Conservation (phyloP, 2,329 filamentous ascomycete genomes). For the Cordyceps tenuipes region DNA sequence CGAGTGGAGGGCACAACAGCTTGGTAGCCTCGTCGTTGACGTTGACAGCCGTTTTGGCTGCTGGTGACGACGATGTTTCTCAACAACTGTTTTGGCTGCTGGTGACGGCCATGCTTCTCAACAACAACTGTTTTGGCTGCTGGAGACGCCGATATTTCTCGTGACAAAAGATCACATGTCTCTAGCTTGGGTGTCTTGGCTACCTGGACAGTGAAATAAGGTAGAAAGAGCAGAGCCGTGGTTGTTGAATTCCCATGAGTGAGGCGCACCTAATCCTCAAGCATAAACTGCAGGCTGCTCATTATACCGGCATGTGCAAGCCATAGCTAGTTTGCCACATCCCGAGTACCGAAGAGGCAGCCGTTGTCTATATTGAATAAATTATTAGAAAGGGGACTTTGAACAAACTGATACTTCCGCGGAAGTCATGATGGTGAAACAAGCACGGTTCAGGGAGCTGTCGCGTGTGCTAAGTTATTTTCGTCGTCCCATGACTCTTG, state of each 20-base stretch:
- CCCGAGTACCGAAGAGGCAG: background rate
- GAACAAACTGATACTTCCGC: background rate
- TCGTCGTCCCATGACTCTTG: background rate
- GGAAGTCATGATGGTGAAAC: background rate
- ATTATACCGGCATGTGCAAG: background rate
- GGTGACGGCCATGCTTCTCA: no score
- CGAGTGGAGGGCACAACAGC: background rate
- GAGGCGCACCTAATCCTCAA: background rate
- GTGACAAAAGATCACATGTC: no score
- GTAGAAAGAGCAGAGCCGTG: background rate
- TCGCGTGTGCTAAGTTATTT: background rate
- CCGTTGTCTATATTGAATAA: background rate
- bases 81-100: background rate
- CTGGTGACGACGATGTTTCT: no score
- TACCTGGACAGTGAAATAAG: no score
- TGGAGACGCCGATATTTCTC: no score
- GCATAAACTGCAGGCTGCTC: background rate
- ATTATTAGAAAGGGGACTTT: background rate
- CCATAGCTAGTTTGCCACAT: background rate
- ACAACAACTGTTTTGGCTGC: background rate
- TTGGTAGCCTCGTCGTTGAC: background rate
- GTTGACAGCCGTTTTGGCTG: background rate
- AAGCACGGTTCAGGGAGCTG: background rate
- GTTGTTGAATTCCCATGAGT: background rate
- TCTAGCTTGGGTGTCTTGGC: background rate